Conservation (phyloP, 805 yeast genomes). For the Candida suzukii region DNA sequence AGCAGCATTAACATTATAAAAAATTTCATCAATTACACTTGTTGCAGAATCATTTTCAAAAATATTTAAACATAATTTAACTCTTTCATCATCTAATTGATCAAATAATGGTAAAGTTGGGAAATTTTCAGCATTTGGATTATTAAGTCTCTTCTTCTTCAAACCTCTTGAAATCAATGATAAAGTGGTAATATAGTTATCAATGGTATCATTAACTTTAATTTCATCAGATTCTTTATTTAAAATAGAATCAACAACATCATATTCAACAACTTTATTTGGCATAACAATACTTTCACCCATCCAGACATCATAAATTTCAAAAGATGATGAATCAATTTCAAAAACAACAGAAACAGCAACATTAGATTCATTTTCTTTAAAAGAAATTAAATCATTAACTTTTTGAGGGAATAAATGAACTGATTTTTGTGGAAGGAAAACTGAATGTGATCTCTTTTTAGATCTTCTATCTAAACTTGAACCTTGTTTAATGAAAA, state of each 20-base stretch:
- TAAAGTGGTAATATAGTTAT: slow-evolving; percentile 53
- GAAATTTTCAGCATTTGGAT: slow-evolving; percentile 37
- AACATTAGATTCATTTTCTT: slow-evolving; percentile 50
- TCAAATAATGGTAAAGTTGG: slow-evolving; percentile 62
- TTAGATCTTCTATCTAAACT: slow-evolving; percentile 81
- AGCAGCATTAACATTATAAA: slow-evolving; percentile 74
- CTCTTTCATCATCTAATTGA: slow-evolving; percentile 80
- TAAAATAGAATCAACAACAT: slow-evolving; percentile 47
- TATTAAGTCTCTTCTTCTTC: slow-evolving; percentile 57
- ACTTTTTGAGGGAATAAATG: slow-evolving; percentile 65
- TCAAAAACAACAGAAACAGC: slow-evolving; percentile 76
- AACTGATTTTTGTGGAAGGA: slow-evolving; percentile 68
- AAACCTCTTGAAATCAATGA: slow-evolving; percentile 61
- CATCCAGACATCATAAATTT: slow-evolving; percentile 69
- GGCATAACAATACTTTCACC: slow-evolving; percentile 68
- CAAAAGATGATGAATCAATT: slow-evolving; percentile 64
- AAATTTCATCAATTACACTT: slow-evolving; percentile 64
- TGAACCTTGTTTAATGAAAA: slow-evolving; percentile 65
- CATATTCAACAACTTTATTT: slow-evolving; percentile 46
- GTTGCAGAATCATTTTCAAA: slow-evolving; percentile 54
- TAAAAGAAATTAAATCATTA: slow-evolving; percentile 53
- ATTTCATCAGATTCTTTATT: slow-evolving; percentile 12
- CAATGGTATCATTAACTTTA: slow-evolving; percentile 50
- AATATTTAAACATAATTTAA: slow-evolving; percentile 62
- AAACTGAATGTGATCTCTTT: slow-evolving; percentile 85